Evolutionary conservation across 2,329 filamentous ascomycete genomes (phyloP), one percentile per base, ranked within the genome.

Genomic region (Penicillium rolfsii): DNA sequence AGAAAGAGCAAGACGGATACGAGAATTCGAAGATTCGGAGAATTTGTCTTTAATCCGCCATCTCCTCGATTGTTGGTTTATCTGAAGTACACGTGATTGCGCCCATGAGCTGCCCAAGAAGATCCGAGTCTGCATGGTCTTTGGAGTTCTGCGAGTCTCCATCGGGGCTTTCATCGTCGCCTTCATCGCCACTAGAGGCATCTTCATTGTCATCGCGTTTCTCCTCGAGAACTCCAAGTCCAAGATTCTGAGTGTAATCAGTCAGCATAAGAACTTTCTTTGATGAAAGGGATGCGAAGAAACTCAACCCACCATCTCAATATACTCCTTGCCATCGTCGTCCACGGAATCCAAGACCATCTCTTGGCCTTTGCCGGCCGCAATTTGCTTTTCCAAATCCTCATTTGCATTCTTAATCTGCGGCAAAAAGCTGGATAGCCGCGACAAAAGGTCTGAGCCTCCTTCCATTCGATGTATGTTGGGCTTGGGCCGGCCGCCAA

Each of bases 141-240:
- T 62, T 62, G 33, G 64, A 43, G 3, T 60, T 63, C 48, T 57
- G 36, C 38, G 41, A 49, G 33, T 64, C 58, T 52, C 62, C 52
- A 58, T 64, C 54, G 40, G 35, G 40, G 64, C 58, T 50, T 49
- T 67, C 63, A 26, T 62, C 52, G 12, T 65, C 67, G 16, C 61
- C 65, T 4, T 71, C 69, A 6, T 61, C 59, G 4, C 52, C 62
- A 43, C 64, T 69, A 5, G 62, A 43, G 4, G 28, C 59, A 11
- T 61, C 61, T 8, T 66, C 61, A 19, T 65, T 63, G 14, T 67
- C 70, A 22, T 63, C 70, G 22, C 64, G 69, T 57, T 76, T 76
- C 61, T 81, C 78, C 67, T 79, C 76, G 22, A 81, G 66, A 5
- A 81, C 79, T 9, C 79, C 79, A 11, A 81, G 65, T 5, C 79